Evolutionary conservation across 2,329 filamentous ascomycete genomes (phyloP).

Genomic region (Sordariomycetes sp.): DNA sequence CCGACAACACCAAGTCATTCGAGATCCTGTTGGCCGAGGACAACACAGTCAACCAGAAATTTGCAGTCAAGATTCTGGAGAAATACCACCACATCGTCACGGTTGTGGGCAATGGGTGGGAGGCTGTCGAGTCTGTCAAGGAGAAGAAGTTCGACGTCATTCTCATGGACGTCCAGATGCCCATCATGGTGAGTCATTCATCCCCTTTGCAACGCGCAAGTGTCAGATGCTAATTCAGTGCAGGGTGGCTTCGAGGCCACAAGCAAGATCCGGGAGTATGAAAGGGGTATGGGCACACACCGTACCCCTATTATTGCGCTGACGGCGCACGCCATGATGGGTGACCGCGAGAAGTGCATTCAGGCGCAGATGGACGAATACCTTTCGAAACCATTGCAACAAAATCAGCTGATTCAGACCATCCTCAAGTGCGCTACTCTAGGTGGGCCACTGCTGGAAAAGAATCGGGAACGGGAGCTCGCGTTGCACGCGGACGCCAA

Average conservation of each 20-base stretch:
- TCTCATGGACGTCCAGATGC: constrained; percentile 99
- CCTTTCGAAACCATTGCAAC: constrained; percentile 89
- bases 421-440: constrained; percentile 95
- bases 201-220: neutral
- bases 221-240: neutral
- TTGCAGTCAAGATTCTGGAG: constrained; percentile 93
- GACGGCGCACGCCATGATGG: constrained; percentile 97
- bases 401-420: constrained; percentile 95
- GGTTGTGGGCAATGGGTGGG: constrained; percentile 89
- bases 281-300: constrained; percentile 68
- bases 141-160: constrained; percentile 91
- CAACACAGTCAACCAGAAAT: constrained; percentile 91
- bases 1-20: constrained; percentile 91
- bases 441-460: constrained; percentile 72
- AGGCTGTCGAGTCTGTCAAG: constrained; percentile 88
- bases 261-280: constrained; percentile 91
- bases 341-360: constrained; percentile 95
- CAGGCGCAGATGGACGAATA: constrained; percentile 99
- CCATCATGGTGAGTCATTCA: constrained; percentile 90
- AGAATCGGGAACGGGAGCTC: constrained; percentile 55
- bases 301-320: constrained; percentile 93
- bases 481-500: constrained; percentile 41
- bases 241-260: constrained; percentile 95
- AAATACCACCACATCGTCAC: constrained; percentile 92
- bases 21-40: constrained; percentile 94